Evolutionary conservation across 2,329 filamentous ascomycete species (phyloP).

Genomic region (Hypomyces rosellus): DNA sequence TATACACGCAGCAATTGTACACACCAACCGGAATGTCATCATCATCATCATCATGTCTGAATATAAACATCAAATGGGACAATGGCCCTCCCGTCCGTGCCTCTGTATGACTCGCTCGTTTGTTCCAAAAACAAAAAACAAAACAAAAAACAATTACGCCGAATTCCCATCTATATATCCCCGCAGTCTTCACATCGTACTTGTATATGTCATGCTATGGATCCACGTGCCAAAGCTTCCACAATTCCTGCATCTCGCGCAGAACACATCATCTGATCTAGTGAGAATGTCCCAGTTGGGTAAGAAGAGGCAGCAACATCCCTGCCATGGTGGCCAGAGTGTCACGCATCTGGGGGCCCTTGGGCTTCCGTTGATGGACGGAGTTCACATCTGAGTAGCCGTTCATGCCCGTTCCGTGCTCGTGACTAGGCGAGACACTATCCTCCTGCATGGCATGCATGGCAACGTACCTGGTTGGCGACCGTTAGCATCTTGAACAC

Average conservation of each 20-base stretch:
- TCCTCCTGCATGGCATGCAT: conserved; percentile 98
- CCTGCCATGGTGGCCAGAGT: conserved; percentile 65
- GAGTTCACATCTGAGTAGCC: conserved; percentile 47
- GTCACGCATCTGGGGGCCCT: conserved; percentile 58
- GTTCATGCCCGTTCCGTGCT: conserved; percentile 44
- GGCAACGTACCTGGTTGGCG: conserved; percentile 69
- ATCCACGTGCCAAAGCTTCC: too few species aligned
- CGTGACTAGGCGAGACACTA: conserved; percentile 42
- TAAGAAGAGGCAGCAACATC: conserved; percentile 72
- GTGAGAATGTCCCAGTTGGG: conserved; percentile 72
- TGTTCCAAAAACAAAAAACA: too few species aligned
- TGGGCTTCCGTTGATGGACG: conserved; percentile 42
- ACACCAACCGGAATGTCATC: background rate
- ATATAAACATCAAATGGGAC: background rate
- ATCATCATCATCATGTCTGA: background rate
- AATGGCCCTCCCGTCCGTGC: background rate
- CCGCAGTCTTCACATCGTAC: background rate
- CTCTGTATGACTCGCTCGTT: background rate
- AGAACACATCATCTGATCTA: conserved; percentile 16
- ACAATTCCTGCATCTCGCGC: too few species aligned
- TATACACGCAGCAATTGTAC: background rate
- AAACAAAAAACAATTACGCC: background rate
- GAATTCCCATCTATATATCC: background rate
- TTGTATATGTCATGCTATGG: too few species aligned
- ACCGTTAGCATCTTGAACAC: background rate